Evolutionary conservation across 371 early-diverging fungal genomes (phyloP).

Genomic region (Apophysomyces elegans): DNA sequence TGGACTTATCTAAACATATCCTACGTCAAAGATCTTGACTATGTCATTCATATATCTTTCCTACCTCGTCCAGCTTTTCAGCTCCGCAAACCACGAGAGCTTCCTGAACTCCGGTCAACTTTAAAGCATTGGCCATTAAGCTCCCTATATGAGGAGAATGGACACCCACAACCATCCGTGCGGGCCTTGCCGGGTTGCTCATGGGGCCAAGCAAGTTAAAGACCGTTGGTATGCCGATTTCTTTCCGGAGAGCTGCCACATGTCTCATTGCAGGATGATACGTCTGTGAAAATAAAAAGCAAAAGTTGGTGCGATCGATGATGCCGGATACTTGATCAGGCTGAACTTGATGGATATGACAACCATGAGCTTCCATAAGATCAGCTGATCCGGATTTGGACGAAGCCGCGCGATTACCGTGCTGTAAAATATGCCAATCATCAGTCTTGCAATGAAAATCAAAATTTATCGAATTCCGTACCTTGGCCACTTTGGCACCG

Average conservation of each 20-base stretch:
- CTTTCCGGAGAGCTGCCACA: constrained; percentile 78
- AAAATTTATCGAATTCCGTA: constrained; percentile 29
- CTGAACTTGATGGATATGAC: constrained; percentile 66
- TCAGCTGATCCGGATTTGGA: constrained; percentile 95
- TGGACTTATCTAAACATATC: constrained; percentile 65
- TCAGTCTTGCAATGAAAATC: background rate
- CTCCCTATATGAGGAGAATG: constrained; percentile 77
- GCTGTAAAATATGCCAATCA: constrained; percentile 50
- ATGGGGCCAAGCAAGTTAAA: constrained; percentile 96
- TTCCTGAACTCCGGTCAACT: constrained; percentile 72
- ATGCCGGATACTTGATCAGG: constrained; percentile 70
- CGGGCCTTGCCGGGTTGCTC: constrained; percentile 88
- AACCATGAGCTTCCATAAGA: constrained; percentile 85
- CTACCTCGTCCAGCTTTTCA: constrained; percentile 80
- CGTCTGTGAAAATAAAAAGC: constrained; percentile 90
- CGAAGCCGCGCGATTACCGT: constrained; percentile 94
- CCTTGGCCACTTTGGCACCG: constrained; percentile 93
- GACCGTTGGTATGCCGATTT: constrained; percentile 92
- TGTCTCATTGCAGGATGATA: constrained; percentile 94
- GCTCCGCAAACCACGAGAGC: constrained; percentile 89
- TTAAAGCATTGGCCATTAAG: constrained; percentile 85
- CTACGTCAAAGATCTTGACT: background rate
- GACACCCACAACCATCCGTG: constrained; percentile 89
- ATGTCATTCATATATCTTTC: background rate
- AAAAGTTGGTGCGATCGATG: constrained; percentile 75